phyloP scores from a whole-genome alignment of 2,329 filamentous ascomycete species.

The Paracorniculantispora psalliotae region DNA sequence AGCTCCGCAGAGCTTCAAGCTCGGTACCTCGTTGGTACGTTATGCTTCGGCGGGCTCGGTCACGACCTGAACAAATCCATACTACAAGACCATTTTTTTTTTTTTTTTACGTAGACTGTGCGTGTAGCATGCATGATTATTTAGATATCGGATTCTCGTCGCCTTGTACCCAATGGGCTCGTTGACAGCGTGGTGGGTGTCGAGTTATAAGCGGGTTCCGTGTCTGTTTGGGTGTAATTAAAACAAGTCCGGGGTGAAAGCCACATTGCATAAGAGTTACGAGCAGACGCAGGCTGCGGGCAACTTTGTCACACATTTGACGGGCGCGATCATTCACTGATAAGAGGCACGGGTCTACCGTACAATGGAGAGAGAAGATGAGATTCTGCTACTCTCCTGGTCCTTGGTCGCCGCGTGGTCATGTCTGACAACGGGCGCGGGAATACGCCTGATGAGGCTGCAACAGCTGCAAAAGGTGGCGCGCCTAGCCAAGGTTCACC shows the following conservation, averaged over 20 bases:
- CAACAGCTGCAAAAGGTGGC: neutral
- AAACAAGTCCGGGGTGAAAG: constrained; percentile 2
- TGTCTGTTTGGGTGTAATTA: neutral
- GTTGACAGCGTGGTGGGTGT: neutral
- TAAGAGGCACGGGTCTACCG: neutral
- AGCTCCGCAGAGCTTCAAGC: neutral
- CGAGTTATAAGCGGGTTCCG: neutral
- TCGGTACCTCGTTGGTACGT: neutral
- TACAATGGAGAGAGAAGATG: neutral
- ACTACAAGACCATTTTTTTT: neutral
- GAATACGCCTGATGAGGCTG: constrained; percentile 6
- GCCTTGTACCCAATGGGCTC: too few species aligned
- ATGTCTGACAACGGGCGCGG: neutral
- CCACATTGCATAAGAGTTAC: neutral
- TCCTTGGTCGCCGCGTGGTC: neutral
- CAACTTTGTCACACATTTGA: too few species aligned
- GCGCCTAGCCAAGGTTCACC: neutral
- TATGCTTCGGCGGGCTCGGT: neutral
- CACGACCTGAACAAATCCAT: neutral
- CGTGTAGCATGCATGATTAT: neutral
- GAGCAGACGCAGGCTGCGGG: neutral
- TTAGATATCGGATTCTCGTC: neutral
- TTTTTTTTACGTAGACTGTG: neutral
- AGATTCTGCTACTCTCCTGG: neutral
- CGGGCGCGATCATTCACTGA: neutral